Conservation (phyloP, 139 green algal genomes). For the Volvox africanus region DNA sequence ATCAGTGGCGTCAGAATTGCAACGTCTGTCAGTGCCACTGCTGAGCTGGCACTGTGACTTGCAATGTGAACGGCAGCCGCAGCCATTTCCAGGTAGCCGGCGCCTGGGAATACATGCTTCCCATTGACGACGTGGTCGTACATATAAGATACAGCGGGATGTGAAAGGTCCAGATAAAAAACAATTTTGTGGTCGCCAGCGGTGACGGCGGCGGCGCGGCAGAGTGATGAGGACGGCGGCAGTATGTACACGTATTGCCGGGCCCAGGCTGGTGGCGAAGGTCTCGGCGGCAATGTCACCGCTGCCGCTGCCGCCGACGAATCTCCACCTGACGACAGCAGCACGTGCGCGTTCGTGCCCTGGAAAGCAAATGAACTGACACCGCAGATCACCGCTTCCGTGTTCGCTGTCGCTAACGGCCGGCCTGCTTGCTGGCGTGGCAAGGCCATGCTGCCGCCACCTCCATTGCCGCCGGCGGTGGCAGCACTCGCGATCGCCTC, state of each 20-base stretch:
- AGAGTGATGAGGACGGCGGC: constrained; percentile 63
- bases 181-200: not conserved
- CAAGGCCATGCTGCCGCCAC: constrained; percentile 1
- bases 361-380: constrained; percentile 91
- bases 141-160: constrained; percentile 69
- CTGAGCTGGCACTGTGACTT: not conserved
- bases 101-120: constrained; percentile 71
- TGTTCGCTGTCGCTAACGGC: not conserved
- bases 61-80: constrained; percentile 27
- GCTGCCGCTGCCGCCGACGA: not conserved
- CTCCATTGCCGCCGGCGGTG: not conserved
- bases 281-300: not conserved
- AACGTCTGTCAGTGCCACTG: constrained; percentile 51
- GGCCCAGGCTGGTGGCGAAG: not conserved
- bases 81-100: constrained; percentile 75
- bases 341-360: constrained; percentile 85
- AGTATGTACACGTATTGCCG: constrained; percentile 53
- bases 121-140: constrained; percentile 78
- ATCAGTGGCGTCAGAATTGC: constrained; percentile 65
- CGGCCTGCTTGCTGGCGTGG: not conserved
- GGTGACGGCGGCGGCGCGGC: constrained; percentile 14
- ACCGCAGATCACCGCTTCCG: constrained; percentile 31
- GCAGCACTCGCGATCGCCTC: constrained; percentile 15
- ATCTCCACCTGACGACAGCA: constrained; percentile 47
- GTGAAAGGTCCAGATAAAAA: constrained; percentile 54